Conservation (phyloP, 1,284 basidiomycete genomes). For the Ustilago bromivora region DNA sequence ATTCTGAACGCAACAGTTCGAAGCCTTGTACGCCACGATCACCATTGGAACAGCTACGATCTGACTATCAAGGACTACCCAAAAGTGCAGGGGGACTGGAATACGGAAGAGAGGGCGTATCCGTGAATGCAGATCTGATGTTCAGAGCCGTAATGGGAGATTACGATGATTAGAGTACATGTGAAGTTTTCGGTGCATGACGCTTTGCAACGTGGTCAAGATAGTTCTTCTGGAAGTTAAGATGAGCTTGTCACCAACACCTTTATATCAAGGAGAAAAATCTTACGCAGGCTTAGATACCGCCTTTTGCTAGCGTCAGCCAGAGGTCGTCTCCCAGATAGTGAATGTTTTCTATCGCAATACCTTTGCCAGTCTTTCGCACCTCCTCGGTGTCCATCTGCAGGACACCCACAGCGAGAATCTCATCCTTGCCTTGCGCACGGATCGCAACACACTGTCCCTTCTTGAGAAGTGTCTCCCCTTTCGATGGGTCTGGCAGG, state of each 20-base stretch:
- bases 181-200: background rate
- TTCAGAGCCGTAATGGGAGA: background rate
- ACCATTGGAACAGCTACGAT: too few species aligned
- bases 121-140: background rate
- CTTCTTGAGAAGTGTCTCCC: conserved; percentile 77
- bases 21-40: too few species aligned
- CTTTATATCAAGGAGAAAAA: background rate
- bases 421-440: conserved; percentile 95
- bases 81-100: too few species aligned
- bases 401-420: conserved; percentile 87
- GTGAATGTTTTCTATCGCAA: conserved; percentile 87
- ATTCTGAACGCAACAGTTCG: background rate
- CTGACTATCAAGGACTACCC: too few species aligned
- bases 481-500: conserved; percentile 76
- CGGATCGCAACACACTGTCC: conserved; percentile 85
- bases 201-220: background rate
- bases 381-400: conserved; percentile 90
- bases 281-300: conserved; percentile 21
- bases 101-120: background rate
- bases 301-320: conserved; percentile 53
- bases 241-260: background rate
- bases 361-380: conserved; percentile 85
- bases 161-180: conserved; percentile 1
- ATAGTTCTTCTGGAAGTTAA: background rate
- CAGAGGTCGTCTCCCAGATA: conserved; percentile 76